These are phyloP conservation scores for Wickerhamiella azymoides DNA, from an alignment of 805 yeast species.

Conservation along the genomic window DNA sequence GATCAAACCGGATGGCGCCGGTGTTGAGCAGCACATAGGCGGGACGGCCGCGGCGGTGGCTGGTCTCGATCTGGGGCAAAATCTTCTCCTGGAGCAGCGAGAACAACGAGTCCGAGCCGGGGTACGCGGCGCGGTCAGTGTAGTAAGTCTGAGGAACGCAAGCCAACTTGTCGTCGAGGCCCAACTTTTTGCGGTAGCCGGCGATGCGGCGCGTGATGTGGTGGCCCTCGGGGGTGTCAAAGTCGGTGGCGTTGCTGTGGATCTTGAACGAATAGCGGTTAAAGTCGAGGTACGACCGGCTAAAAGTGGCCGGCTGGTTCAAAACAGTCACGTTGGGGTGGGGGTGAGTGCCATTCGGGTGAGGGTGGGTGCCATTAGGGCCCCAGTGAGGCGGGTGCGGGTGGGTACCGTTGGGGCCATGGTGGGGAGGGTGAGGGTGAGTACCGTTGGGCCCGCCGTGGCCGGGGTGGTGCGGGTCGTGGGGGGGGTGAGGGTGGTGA, in stretches of 20 bases:
- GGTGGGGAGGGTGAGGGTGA: background rate
- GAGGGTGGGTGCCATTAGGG: background rate
- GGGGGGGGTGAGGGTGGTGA: slow-evolving; percentile 3
- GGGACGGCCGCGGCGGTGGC: slow-evolving; percentile 16
- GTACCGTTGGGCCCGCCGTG: background rate
- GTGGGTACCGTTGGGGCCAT: slow-evolving; percentile 1
- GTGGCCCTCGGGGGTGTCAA: slow-evolving; percentile 43
- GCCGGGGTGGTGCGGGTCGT: background rate
- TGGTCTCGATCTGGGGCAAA: slow-evolving; percentile 31
- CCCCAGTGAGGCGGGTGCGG: slow-evolving; percentile 1
- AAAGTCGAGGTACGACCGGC: slow-evolving; percentile 71
- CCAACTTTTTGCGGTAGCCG: slow-evolving; percentile 33
- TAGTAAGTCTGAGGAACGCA: slow-evolving; percentile 50
- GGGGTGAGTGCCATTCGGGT: background rate
- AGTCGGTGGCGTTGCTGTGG: slow-evolving; percentile 32
- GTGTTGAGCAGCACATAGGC: slow-evolving; percentile 60
- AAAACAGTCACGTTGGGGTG: background rate
- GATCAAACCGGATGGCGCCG: slow-evolving; percentile 76
- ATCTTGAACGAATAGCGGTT: slow-evolving; percentile 52
- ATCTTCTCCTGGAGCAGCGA: slow-evolving; percentile 43
- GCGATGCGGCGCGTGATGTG: slow-evolving; percentile 33
- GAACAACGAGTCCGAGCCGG: slow-evolving; percentile 42
- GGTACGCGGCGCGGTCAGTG: slow-evolving; percentile 52
- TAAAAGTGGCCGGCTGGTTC: slow-evolving; percentile 21
- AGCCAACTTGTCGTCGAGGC: slow-evolving; percentile 45